phyloP scores from a whole-genome alignment of 148 eudicot species.

The Camellia sinensis region DNA sequence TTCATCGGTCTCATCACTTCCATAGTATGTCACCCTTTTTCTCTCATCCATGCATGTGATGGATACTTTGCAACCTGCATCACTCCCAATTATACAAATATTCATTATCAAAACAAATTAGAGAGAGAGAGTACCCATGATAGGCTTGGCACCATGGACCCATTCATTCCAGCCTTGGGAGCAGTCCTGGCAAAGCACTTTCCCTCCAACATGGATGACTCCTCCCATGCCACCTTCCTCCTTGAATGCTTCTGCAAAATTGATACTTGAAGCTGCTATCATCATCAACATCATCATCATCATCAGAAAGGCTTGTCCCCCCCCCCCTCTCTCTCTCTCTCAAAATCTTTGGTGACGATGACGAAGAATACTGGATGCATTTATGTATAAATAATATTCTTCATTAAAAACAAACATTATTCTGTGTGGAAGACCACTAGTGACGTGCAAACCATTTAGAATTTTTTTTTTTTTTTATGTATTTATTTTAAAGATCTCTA shows the following conservation, averaged over 20 bases:
- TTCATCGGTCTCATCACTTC: constrained; percentile 64
- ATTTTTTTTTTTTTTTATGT: too few relatives aligned
- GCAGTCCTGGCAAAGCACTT: constrained; percentile 78
- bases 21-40: constrained; percentile 44
- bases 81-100: too few relatives aligned
- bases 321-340: too few relatives aligned
- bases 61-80: constrained; percentile 61
- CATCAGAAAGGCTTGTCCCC: constrained; percentile 6
- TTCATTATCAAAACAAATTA: too few relatives aligned
- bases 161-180: constrained; percentile 59
- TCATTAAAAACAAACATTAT: too few relatives aligned
- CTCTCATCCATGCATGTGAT: constrained; percentile 67
- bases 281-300: constrained; percentile 19
- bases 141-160: constrained; percentile 54
- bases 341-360: too few relatives aligned
- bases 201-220: constrained; percentile 64
- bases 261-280: constrained; percentile 15
- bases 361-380: too few relatives aligned
- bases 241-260: background rate
- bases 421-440: constrained; percentile 34
- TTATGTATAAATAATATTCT: too few relatives aligned
- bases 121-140: constrained; percentile 40
- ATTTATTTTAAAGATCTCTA: too few relatives aligned
- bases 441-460: constrained; percentile 34
- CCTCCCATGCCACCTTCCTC: constrained; percentile 17